Evolutionary conservation across 208 protist species (phyloP), one percentile per base, ranked within the genome.

Genomic region (Trypanosoma theileri): DNA sequence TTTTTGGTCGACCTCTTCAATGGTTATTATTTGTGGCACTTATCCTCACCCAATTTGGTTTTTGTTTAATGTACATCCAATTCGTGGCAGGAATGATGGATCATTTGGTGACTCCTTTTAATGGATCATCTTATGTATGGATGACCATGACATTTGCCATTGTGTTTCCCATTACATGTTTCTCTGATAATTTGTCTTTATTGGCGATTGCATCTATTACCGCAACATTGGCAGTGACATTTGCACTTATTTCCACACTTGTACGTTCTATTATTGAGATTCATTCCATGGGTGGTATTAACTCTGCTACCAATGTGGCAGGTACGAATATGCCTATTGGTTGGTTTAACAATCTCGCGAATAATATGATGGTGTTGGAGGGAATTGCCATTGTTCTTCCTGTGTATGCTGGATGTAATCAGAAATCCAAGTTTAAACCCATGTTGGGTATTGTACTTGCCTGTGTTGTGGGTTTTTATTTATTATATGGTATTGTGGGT

Each of bases 51-150:
- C 75, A 80, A 46, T 73, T 78, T 44, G 68, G 71, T 28, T 77
- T 78, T 68, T 80, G 75, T 44, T 55, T 71, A 31, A 54, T 62
- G 21, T 80, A 78, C 56, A 22, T 72, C 28, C 69, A 77, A 31
- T 46, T 75, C 21, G 60, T 55, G 14, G 51, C 52, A 12, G 59
- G 54, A n/a, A 73, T 71, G 19, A 63, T 80, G 51, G 58, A 57
- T 21, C 21, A 9, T 1, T 50, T 78, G 45, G 52, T 78, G 1
- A 1, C 28, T 6, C 0, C 11, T 10, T 58, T 78, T 28, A 69
- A 35, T 19, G 73, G 59, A 12, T 41, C 24, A 56, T 17, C 55
- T 4, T 61, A 66, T 13, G 60, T 67, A 31, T 69, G 69, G 44
- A 52, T 59, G 28, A 48, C 63, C 26, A 31, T 74, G 3, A 52